Base-by-base conservation (phyloP, 129 eudicot species). In the Arctium lappa region DNA sequence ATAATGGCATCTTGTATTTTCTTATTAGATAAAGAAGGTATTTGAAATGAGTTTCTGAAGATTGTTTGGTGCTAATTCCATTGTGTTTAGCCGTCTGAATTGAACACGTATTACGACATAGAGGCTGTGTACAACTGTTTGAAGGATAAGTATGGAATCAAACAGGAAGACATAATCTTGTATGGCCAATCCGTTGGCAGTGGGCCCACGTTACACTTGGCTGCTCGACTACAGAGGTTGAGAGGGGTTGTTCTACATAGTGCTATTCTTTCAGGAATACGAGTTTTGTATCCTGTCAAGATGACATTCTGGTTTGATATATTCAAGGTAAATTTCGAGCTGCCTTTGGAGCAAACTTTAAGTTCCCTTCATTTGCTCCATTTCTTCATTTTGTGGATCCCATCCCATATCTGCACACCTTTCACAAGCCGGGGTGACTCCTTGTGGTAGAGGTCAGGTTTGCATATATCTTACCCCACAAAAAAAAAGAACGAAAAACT, bases 181-280 rank as follows among this genome's bases (percentile, higher is more conserved):
- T 92, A 95, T 37, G 97, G 98, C 71, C 98, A 95, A 86, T 95
- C 98, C 15, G 97, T 95, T 86, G 98, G 98, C 48, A 95, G 98
- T 86, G 98, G 98, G 38, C 98, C 98, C 80, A 95, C 99, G 8
- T 80, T 95, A 68, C 97, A 95, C 82, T 78, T 95, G 77, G 99
- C 99, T 70, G 88, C 99, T 80, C 93, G 97, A 70, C 73, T 87
- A 63, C 93, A 87, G 13, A 88, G 92, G 56, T 79, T 92, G 82
- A 92, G 99, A 88, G 97, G 90, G 0, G 89, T 95, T 81, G 97
- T 95, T 88, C 93, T 95, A 69, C 99, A 95, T 60, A 95, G 99
- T 68, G 97, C 99, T 34, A 92, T 95, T 75, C 97, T 95, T 73
- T 95, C 99, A 30, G 97, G 98, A 85, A 92, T 92, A 75, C 84